Evolutionary conservation across 1,284 basidiomycete species (phyloP).

Genomic region (Sphagnurus paluster): DNA sequence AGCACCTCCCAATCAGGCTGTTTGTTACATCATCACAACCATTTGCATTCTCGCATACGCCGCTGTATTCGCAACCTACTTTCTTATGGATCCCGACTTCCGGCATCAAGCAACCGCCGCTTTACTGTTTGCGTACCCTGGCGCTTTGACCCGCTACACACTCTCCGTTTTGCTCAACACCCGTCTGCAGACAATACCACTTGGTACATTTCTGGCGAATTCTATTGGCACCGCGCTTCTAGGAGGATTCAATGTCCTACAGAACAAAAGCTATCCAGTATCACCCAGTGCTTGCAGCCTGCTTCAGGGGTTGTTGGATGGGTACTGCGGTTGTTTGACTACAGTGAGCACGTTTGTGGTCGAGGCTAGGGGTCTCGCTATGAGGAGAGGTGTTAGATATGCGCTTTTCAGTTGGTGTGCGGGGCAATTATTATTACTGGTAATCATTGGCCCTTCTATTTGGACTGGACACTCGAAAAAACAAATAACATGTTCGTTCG

Average conservation of each 20-base stretch:
- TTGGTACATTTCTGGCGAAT: conserved; percentile 91
- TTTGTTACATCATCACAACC: conserved; percentile 47
- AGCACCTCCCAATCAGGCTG: conserved; percentile 36
- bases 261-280: conserved; percentile 49
- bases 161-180: conserved; percentile 77
- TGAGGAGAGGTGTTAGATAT: conserved; percentile 67
- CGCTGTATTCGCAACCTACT: conserved; percentile 78
- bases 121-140: conserved; percentile 89
- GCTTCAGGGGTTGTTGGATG: conserved; percentile 82
- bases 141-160: conserved; percentile 82
- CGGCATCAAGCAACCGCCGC: conserved; percentile 85
- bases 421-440: conserved; percentile 72
- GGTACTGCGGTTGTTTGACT: conserved; percentile 94
- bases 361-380: conserved; percentile 68
- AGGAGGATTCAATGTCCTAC: conserved; percentile 69
- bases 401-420: conserved; percentile 65
- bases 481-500: conserved; percentile 33
- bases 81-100: conserved; percentile 66
- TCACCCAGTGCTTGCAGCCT: conserved; percentile 64
- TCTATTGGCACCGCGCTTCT: conserved; percentile 78
- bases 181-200: conserved; percentile 63
- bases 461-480: conserved; percentile 39
- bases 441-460: conserved; percentile 75
- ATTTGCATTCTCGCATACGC: conserved; percentile 59
- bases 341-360: conserved; percentile 94